Evolutionary conservation across 768 basidiomycete genomes (phyloP).

Genomic region (Porphyrellus cyaneotinctus): DNA sequence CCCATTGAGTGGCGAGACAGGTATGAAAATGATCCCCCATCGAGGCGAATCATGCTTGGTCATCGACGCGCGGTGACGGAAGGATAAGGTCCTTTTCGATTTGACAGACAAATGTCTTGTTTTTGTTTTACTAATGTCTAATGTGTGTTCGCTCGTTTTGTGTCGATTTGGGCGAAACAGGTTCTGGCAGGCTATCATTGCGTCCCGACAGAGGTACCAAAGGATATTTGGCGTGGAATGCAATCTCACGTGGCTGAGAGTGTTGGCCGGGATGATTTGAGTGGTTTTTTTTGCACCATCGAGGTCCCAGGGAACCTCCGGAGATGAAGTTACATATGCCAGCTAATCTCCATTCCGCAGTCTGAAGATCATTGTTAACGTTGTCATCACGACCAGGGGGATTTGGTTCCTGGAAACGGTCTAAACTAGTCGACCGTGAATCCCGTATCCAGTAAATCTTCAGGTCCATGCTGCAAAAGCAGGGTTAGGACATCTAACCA

Average conservation of each 20-base stretch:
- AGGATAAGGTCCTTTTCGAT: not conserved
- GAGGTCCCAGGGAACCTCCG: too few relatives aligned
- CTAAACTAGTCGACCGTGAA: not conserved
- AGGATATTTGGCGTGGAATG: not conserved
- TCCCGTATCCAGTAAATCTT: too few relatives aligned
- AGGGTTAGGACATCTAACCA: not conserved
- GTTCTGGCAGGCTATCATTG: not conserved
- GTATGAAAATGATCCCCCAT: slow-evolving; percentile 21
- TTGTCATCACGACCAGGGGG: not conserved
- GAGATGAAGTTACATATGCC: not conserved
- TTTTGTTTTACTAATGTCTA: too few relatives aligned
- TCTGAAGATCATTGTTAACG: not conserved
- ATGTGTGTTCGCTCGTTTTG: too few relatives aligned
- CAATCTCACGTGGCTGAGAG: too few relatives aligned
- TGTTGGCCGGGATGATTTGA: too few relatives aligned
- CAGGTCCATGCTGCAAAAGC: not conserved
- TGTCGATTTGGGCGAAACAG: slow-evolving; percentile 15
- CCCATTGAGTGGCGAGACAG: slow-evolving; percentile 21
- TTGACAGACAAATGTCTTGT: not conserved
- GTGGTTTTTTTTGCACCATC: too few relatives aligned
- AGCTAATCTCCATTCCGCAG: not conserved
- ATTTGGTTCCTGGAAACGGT: not conserved
- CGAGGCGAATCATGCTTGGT: slow-evolving; percentile 2
- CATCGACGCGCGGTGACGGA: slow-evolving; percentile 12
- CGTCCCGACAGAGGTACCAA: not conserved